phyloP scores from a whole-genome alignment of 176 grass and related monocot species.

The Panicum miliaceum region DNA sequence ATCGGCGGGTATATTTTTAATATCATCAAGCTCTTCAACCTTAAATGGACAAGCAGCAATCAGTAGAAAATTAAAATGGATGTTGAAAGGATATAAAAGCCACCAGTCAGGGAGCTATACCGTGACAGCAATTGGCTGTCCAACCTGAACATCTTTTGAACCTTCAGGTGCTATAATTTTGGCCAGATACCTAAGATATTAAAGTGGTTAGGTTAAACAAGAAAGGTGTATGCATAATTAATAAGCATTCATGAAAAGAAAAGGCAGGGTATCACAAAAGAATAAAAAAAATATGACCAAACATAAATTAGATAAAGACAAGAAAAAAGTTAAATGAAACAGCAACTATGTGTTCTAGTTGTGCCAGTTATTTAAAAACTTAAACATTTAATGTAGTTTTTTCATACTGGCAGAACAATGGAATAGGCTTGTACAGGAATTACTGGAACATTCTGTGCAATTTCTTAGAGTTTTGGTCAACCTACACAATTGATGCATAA shows the following conservation, averaged over 20 bases:
- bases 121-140: slow-evolving; percentile 88
- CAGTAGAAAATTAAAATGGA: slow-evolving; percentile 26
- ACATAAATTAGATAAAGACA: not conserved
- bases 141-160: slow-evolving; percentile 92
- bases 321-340: slow-evolving; percentile 2
- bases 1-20: slow-evolving; percentile 78
- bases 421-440: not conserved
- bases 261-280: slow-evolving; percentile 21
- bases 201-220: slow-evolving; percentile 23
- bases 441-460: not conserved
- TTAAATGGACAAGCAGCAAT: slow-evolving; percentile 43
- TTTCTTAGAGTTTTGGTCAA: not conserved
- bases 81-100: not conserved
- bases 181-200: slow-evolving; percentile 78
- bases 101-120: slow-evolving; percentile 60
- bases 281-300: slow-evolving; percentile 39
- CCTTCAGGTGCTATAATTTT: slow-evolving; percentile 99
- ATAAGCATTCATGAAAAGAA: slow-evolving; percentile 34
- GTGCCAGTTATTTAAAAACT: not conserved
- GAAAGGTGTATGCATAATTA: not conserved
- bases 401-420: slow-evolving; percentile 3
- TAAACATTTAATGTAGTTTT: not conserved
- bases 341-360: slow-evolving; percentile 6
- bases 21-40: slow-evolving; percentile 87
- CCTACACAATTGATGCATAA: slow-evolving; percentile 1